Evolutionary conservation across 805 yeast genomes (phyloP), one percentile per base, ranked within the genome.

Genomic region (Kuraishia hungarica): DNA sequence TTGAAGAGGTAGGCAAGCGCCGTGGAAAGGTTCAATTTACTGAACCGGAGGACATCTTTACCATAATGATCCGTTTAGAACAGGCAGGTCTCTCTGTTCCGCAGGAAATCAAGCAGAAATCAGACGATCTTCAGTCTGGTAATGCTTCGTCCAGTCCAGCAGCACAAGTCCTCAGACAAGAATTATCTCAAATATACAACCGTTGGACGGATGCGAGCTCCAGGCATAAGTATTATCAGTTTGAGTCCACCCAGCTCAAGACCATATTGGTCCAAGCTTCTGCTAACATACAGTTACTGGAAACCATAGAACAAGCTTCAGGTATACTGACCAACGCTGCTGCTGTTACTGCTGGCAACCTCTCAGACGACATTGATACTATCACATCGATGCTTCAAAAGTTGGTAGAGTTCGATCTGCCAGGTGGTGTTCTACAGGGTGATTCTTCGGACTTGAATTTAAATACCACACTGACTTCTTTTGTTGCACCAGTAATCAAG

Each of bases 11-110:
- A 15, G 17, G 43, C 15, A 35, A 4, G 15, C 43, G 8, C 43
- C 43, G 43, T 13, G 43, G n/a, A 35, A 35, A 15, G 43, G 43
- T 35, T 2, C n/a, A 13, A 17, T 35, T 35, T 35, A 35, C 43
- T 7, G 43, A 35, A 35, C 43, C 49, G 28, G 47, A 21, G 4
- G 71, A 68, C 39, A 56, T 78, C 8, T 75, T 67, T 56, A 59
- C 66, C 1, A 58, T 74, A n/a, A 69, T 79, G 13, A 71, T 69
- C 28, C 64, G 60, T 15, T 57, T 79, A 51, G 77, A 73, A 57
- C 35, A 50, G 15, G 60, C 64, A 23, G 75, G 72, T 1, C 60
- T 71, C 13, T 59, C 61, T 0, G 73, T 78, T 0, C 80, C 82
- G 1, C 15, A 56, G 2, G 59, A 60, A 6, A 63, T 74, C 54